A percentile compares a stretch with the other conserved stretches of the same genome.
Conservation (phyloP, 31 red algal species). For the Asparagopsis taxiformis region DNA sequence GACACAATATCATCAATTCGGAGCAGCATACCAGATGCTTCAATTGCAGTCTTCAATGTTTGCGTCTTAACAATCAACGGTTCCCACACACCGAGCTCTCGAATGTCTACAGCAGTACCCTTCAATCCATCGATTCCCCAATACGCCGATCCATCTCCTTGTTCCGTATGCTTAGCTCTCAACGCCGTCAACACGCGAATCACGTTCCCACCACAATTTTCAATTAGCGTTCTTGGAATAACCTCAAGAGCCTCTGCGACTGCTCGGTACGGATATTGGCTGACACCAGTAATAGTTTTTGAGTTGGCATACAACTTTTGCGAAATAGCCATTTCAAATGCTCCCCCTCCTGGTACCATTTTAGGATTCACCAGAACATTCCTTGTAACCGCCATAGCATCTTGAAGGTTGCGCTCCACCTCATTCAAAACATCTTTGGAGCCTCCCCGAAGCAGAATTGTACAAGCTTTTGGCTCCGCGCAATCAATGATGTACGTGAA, state of each 20-base stretch:
- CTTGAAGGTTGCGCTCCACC: slow-evolving; percentile 95
- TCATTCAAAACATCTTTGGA: slow-evolving; percentile 97
- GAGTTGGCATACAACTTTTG: slow-evolving; percentile 65
- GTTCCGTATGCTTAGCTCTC: slow-evolving; percentile 81
- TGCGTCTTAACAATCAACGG: slow-evolving; percentile 92
- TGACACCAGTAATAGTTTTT: slow-evolving; percentile 79
- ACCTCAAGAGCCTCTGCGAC: slow-evolving; percentile 96
- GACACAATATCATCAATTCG: slow-evolving; percentile 98
- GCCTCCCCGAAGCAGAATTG: slow-evolving; percentile 91
- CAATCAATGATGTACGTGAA: slow-evolving; percentile 91
- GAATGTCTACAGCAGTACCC: slow-evolving; percentile 84
- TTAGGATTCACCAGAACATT: slow-evolving; percentile 80
- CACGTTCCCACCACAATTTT: slow-evolving; percentile 96
- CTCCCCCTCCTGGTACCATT: slow-evolving; percentile 94
- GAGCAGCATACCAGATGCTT: slow-evolving; percentile 90
- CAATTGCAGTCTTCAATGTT: slow-evolving; percentile 95
- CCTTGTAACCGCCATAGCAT: slow-evolving; percentile 88
- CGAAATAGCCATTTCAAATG: slow-evolving; percentile 91
- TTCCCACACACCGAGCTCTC: slow-evolving; percentile 80
- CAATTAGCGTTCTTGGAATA: slow-evolving; percentile 91
- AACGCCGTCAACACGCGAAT: slow-evolving; percentile 88
- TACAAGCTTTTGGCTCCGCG: slow-evolving; percentile 88
- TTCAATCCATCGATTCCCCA: slow-evolving; percentile 94
- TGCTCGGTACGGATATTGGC: slow-evolving; percentile 82
- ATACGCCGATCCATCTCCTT: slow-evolving; percentile 17